Base-by-base conservation (phyloP, 352 stramenopile species). In the Phytophthora crassamura region DNA sequence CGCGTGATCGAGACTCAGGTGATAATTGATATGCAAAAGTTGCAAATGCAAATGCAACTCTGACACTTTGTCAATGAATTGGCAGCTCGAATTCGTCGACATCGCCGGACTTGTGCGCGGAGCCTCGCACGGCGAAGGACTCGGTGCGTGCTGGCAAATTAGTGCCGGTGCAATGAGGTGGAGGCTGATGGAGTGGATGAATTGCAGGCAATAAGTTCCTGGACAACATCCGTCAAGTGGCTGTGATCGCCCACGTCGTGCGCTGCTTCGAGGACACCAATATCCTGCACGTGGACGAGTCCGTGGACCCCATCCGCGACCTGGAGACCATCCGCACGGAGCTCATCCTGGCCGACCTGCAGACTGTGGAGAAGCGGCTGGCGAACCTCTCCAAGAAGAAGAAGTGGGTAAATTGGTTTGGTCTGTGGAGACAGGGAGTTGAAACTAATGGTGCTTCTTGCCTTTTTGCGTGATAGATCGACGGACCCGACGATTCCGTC, bases 231-330 rank as follows among this genome's bases (percentile, higher is more conserved):
- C 86, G 84, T 2, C 83, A 94, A 54, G 87, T 95, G 43, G 86
- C 80, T 2, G 86, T 94, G 46, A 94, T 94, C 50, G 74, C 72
- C 8, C 87, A 94, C 65, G 85, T 99, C 3, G 95, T 99, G 41
- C 91, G 98, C 33, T 99, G 97, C 80, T 99, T 99, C 66, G 94
- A 99, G 53, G 92, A 99, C 78, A 91, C 97, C 16, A 97, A 99
- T 81, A 98, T 99, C 52, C 91, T 99, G 57, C 95, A 98, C 77
- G 97, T 99, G 16, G 95, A 99, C 69, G 95, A 96, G 35, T 91
- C 69, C 2, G 91, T 99, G 11, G 91, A 99, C 77, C 97, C 97
- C 7, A 73, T 99, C 25, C 79, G 97, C n/a, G 98, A 99, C 76
- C 83, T 98, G 2, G 94, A 99, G 18, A 93, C 98, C n/a, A 99